Base-by-base conservation (phyloP, 495 filamentous ascomycete genomes). In the Neurospora sp. region DNA sequence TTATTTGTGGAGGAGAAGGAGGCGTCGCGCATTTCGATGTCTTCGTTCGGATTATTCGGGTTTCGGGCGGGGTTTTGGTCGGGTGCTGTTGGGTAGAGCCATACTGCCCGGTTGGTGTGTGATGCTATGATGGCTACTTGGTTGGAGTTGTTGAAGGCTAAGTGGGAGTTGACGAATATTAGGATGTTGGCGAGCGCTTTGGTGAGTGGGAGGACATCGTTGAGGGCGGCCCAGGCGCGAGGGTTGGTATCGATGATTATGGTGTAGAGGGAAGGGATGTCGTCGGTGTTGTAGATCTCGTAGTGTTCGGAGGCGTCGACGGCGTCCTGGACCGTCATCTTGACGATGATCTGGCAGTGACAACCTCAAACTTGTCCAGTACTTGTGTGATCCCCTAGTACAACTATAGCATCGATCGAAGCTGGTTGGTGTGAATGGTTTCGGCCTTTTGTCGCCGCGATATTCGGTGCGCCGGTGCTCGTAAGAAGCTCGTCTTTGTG, bases 191-290 rank as follows among this genome's bases (percentile, higher is more conserved):
- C 91, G 73, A 99, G 85, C 72, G 92, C 93, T 77, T 91, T 91
- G 71, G 92, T 90, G 74, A 98, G 87, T 39, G 96, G 88, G n/a
- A 99, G 91, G 5, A 88, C 89, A 74, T 90, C 82, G 75, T 89
- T 82, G 73, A 98, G 88, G 69, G 92, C 86, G 5, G 92, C 90
- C 96, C 96, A 99, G 80, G 96, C 94, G 77, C 92, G 92, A 2
- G 96, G 96, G 79, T 98, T 98, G 54, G 96, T 97, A 84, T 99
- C 96, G 84, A 99, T 87, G 82, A 99, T 88, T 79, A 99, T 90
- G 74, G 93, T 92, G 71, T 97, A 89, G 49, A 99, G 90, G 39
- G 96, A 97, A 1, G 96, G 94, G 5, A 92, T 84, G 69, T 91
- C 90, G 72, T 89, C 91, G 31, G 88, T 83, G 44, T 86, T 84